Evolutionary conservation across 2,329 filamentous ascomycete genomes (phyloP).

Genomic region (Chalaropsis thielavioides): DNA sequence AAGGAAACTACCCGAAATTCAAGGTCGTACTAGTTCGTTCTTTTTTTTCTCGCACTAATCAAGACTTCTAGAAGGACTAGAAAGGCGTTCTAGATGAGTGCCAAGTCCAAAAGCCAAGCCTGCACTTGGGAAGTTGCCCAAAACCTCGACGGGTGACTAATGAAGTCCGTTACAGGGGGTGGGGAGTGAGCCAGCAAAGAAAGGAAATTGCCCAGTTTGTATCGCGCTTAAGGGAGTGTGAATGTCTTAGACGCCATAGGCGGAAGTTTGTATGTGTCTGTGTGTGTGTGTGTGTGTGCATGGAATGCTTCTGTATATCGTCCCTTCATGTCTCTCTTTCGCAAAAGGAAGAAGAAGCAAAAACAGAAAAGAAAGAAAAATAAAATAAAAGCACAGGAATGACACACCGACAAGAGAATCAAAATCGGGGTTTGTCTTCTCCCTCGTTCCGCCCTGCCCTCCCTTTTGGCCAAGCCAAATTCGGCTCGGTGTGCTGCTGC

Average conservation of each 20-base stretch:
- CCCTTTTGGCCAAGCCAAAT: no score
- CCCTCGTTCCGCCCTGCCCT: neutral
- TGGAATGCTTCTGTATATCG: no score
- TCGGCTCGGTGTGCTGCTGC: no score
- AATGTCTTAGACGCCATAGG: no score
- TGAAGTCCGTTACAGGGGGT: neutral
- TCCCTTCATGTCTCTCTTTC: neutral
- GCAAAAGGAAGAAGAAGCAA: neutral
- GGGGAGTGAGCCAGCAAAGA: neutral
- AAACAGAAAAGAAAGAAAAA: neutral
- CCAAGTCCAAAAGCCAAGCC: neutral
- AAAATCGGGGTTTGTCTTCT: neutral
- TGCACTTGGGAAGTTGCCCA: neutral
- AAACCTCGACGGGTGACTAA: neutral
- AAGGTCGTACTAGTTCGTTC: neutral
- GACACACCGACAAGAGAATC: neutral
- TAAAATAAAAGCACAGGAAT: neutral
- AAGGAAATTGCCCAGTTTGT: neutral
- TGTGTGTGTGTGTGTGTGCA: no score
- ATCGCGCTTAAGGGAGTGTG: neutral
- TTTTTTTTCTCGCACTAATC: neutral
- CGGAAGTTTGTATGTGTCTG: no score
- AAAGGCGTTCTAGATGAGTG: neutral
- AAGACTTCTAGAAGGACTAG: slow-evolving; percentile 1
- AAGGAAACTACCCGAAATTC: neutral